Base-by-base conservation (phyloP, 441 rosid species). In the Raphanus hybrid region DNA sequence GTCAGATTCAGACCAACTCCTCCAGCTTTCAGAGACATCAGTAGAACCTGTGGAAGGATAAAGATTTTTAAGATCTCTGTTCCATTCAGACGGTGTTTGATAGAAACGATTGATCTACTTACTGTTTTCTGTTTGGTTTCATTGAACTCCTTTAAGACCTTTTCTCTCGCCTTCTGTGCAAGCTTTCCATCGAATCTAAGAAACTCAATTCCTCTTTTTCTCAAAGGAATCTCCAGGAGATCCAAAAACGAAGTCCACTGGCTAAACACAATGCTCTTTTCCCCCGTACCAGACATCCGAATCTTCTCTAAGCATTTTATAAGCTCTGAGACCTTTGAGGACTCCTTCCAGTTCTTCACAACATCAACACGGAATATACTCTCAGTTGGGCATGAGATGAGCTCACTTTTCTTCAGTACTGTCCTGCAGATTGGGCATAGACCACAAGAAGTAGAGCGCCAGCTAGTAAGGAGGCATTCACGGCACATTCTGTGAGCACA, bases 1-100 rank as follows among this genome's bases (percentile, higher is more conserved):
- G 92, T 88, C 71, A 89, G 82, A 78, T 89, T 88, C 80, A 87
- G 77, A 57, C 94, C 97, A n/a, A 91, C 91, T 41, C 92, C 92
- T 80, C 92, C 92, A 50, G 97, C 89, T 87, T 55, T 88, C 73
- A 88, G 72, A 32, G 91, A 91, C 94, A 89, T 88, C 58, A 91
- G 70, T 41, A 91, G 62, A 29, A 89, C 84, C 93, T 91, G 81
- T n/a, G 20, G 4, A 67, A 71, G 15, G 45, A 64, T 54, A 48
- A 26, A 60, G 34, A 63, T 23, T 5, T 23, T 45, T 26, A 62
- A 55, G 37, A 20, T 52, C 54, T 43, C 15, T 55, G 34, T 18
- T 45, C 4, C 20, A 41, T 7, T 14, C 23, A 26, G 29, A 64
- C 5, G 12, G 10, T 14, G 6, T 29, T 15, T 15, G 23, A 41